Evolutionary conservation across 176 grass and related monocot genomes (phyloP), one percentile per base, ranked within the genome.

Genomic region (Oryza glumipatula): DNA sequence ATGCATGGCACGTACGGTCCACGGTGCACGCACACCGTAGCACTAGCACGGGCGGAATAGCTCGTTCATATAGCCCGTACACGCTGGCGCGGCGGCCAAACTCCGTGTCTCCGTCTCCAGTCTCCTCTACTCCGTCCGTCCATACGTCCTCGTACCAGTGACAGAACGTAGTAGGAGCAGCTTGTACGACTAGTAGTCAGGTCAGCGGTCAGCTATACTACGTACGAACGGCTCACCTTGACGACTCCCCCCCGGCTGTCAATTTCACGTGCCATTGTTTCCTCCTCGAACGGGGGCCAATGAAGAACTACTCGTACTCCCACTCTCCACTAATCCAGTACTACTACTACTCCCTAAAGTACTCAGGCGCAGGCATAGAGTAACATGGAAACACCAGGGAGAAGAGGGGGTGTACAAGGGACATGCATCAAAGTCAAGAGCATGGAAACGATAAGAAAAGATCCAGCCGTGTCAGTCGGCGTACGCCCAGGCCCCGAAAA

Each of bases 381-480:
- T n/a, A 58, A 47, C 76, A 60, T 70, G 65, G 36, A 63, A 78
- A 47, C 52, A 72, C 3, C 3, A 48, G 30, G 35, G 44, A n/a
- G 14, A 19, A 23, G 19, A 23, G 21, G 7, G 6, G 4, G 6
- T 13, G 24, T 44, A 13, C 33, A 45, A 11, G 38, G 19, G 85
- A 77, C 49, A 82, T 26, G 65, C 79, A 87, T 70, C 24, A 76
- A 63, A 64, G 86, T 82, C 86, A 82, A 70, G 72, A 61, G 79
- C 78, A 48, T 24, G 72, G 4, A 76, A 87, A 82, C 85, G 64
- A 82, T 48, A 48, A 61, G 72, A 68, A 87, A 81, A 68, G 70
- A 73, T 86, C 56, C 76, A 49, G 28, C 44, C 67, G n/a, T 30
- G 65, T 15, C 48, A 56, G 35, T 28, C 74, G 76, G 9, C 49